phyloP scores from a whole-genome alignment of 164 flowering plant species.

The Liquidambar formosana region DNA sequence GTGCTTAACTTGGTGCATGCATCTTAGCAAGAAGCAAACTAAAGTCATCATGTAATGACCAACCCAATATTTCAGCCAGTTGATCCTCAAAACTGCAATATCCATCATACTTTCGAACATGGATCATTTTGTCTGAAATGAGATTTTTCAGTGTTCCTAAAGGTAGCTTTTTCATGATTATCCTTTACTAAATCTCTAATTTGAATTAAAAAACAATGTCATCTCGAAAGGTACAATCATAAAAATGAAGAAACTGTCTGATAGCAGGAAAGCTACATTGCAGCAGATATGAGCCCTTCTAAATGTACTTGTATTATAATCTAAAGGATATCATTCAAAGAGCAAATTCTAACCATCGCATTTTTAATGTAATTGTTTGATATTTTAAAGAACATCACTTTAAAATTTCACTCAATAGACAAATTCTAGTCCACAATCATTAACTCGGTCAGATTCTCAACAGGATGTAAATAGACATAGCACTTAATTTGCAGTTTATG shows the following conservation, averaged over 20 bases:
- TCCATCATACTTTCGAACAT: too few species aligned
- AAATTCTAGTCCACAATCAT: too few species aligned
- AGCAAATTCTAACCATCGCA: too few species aligned
- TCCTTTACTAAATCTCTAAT: background rate
- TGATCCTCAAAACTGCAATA: too few species aligned
- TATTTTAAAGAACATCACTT: too few species aligned
- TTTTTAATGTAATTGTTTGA: too few species aligned
- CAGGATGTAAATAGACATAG: background rate
- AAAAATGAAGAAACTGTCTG: background rate
- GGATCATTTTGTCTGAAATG: background rate
- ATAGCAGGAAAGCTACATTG: background rate
- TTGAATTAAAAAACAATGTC: too few species aligned
- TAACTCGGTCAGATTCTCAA: background rate
- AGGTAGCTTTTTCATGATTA: background rate
- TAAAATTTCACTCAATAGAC: too few species aligned
- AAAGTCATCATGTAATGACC: background rate
- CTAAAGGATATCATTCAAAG: too few species aligned
- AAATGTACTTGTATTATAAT: background rate
- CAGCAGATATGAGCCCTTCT: background rate
- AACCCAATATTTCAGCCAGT: too few species aligned
- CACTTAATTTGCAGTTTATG: background rate
- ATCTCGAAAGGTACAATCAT: too few species aligned
- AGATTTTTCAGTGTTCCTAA: background rate
- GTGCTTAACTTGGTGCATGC: background rate
- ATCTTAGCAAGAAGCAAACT: too few species aligned